Evolutionary conservation across 2,329 filamentous ascomycete genomes (phyloP).

Genomic region (Fusarium coicis): DNA sequence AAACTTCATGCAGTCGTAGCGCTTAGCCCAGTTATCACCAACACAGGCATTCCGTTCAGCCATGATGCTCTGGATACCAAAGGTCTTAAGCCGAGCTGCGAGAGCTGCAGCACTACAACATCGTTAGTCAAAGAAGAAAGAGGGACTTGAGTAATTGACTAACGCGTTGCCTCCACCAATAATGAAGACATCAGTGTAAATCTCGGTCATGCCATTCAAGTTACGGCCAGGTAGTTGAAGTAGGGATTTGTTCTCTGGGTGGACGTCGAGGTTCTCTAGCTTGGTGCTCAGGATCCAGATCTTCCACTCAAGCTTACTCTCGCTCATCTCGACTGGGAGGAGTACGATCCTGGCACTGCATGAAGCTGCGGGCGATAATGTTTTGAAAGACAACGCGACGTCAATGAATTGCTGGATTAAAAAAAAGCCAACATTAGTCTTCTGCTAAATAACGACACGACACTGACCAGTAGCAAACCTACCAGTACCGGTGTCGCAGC

Average conservation of each 20-base stretch:
- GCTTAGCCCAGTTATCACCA: slow-evolving; percentile 30
- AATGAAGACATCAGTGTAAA: slow-evolving; percentile 22
- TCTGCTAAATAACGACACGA: fast-evolving
- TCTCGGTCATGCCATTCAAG: neutral
- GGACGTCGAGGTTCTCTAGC: slow-evolving; percentile 10
- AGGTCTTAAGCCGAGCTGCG: slow-evolving; percentile 22
- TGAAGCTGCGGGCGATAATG: neutral
- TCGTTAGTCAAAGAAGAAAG: fast-evolving
- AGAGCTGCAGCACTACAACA: neutral
- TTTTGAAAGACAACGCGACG: slow-evolving; percentile 7
- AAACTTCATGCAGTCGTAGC: slow-evolving; percentile 30
- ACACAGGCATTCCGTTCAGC: slow-evolving; percentile 8
- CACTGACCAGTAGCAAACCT: fast-evolving
- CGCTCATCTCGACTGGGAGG: neutral
- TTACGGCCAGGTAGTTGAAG: neutral
- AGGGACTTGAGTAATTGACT: fast-evolving
- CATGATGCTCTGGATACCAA: slow-evolving; percentile 25
- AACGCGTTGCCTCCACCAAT: slow-evolving; percentile 31
- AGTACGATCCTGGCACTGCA: slow-evolving; percentile 15
- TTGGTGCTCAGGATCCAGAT: slow-evolving; percentile 35
- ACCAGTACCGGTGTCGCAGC: slow-evolving; percentile 22
- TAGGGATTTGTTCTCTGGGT: slow-evolving; percentile 6
- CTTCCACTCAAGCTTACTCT: neutral
- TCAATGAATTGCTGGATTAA: slow-evolving; percentile 22
- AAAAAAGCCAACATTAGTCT: neutral